Evolutionary conservation across 2,329 filamentous ascomycete species (phyloP).

Genomic region (Penicillium italicum): DNA sequence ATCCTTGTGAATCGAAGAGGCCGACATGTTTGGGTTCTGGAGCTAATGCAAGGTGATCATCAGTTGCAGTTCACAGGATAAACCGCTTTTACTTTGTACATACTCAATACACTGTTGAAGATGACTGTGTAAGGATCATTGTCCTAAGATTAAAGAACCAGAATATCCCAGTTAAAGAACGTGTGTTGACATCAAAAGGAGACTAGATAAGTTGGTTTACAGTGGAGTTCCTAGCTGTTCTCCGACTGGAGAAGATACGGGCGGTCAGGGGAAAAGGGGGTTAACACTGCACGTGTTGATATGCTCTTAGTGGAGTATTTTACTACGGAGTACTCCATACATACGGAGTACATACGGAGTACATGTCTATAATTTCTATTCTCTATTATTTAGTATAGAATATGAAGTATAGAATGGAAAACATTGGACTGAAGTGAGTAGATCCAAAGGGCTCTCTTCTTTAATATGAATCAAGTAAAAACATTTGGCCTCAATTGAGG

Average conservation of each 20-base stretch:
- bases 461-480: background rate
- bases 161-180: background rate
- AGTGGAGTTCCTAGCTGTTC: slow-evolving; percentile 30
- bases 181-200: slow-evolving; percentile 25
- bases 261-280: slow-evolving; percentile 17
- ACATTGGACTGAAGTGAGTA: background rate
- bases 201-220: slow-evolving; percentile 23
- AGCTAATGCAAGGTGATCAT: slow-evolving; percentile 15
- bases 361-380: too few relatives aligned
- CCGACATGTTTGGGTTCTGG: slow-evolving; percentile 24
- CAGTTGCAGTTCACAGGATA: slow-evolving; percentile 15
- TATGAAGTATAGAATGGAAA: background rate
- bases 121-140: slow-evolving; percentile 4
- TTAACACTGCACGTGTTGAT: background rate
- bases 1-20: slow-evolving; percentile 19
- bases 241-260: slow-evolving; percentile 24
- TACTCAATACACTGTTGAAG: slow-evolving; percentile 14
- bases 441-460: background rate
- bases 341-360: too few relatives aligned
- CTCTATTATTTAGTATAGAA: background rate
- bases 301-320: background rate
- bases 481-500: background rate
- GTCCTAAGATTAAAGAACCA: slow-evolving; percentile 7
- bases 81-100: slow-evolving; percentile 2
- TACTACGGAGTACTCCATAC: background rate